A percentile compares a stretch with the other conserved stretches of the same genome.
These are phyloP conservation scores for Hymenoscyphus fructigenus DNA, from an alignment of 2,329 filamentous ascomycete species.

Conservation along the genomic window DNA sequence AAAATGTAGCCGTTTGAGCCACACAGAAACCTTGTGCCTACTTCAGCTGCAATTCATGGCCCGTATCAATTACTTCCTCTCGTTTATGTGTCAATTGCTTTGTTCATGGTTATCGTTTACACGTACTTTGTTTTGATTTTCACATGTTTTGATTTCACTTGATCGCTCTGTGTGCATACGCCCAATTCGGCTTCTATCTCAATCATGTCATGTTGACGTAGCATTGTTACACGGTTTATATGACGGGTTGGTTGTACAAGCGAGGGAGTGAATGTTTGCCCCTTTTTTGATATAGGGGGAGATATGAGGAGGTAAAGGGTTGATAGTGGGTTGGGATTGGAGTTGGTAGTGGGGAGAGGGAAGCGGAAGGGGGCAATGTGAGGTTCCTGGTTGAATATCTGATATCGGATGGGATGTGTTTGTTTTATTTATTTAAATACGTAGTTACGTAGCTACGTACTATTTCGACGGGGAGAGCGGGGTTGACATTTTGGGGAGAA, in stretches of 20 bases:
- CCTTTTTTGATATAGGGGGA: not conserved
- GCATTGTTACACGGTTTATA: not conserved
- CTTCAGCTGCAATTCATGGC: too few species aligned
- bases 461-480: too few species aligned
- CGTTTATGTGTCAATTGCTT: not conserved
- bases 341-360: too few species aligned
- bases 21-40: too few species aligned
- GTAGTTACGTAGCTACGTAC: too few species aligned
- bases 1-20: not conserved
- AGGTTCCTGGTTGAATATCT: not conserved
- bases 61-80: not conserved
- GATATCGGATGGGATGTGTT: not conserved
- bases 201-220: not conserved
- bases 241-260: not conserved
- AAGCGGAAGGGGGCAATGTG: not conserved
- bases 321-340: not conserved
- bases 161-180: not conserved
- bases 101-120: not conserved
- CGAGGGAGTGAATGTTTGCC: not conserved
- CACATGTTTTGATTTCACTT: not conserved
- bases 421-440: too few species aligned
- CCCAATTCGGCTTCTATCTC: not conserved
- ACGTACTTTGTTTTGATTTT: not conserved
- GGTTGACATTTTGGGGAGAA: too few species aligned
- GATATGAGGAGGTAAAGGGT: not conserved